Evolutionary conservation across 1,139 yeast species (phyloP).

Genomic region (Suhomyces anneliseae): DNA sequence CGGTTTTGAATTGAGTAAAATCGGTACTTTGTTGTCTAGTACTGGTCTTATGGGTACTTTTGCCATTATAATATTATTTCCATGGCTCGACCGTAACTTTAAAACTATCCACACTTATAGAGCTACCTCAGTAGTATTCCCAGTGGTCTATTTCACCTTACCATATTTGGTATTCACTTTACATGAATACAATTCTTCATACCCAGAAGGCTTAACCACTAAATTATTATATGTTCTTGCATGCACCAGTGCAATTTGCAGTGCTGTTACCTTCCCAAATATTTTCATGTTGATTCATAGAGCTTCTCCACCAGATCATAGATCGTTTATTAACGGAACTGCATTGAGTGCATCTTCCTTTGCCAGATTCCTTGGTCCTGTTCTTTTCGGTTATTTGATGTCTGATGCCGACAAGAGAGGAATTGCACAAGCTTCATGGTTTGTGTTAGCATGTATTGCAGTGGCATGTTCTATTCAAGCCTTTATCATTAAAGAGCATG

Average conservation of each 20-base stretch:
- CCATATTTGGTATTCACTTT: conserved; percentile 26
- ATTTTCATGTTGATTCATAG: conserved; percentile 46
- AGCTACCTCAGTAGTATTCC: conserved; percentile 22
- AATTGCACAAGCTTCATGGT: conserved; percentile 55
- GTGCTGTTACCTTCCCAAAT: conserved; percentile 42
- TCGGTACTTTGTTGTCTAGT: conserved; percentile 26
- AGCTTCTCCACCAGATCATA: conserved; percentile 46
- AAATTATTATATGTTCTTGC: conserved; percentile 18
- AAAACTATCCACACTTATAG: conserved; percentile 24
- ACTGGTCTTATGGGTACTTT: conserved; percentile 28
- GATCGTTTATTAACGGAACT: conserved; percentile 53
- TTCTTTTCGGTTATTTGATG: conserved; percentile 59
- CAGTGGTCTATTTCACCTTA: conserved; percentile 21
- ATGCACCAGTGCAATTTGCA: conserved; percentile 13
- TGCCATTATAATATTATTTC: conserved; percentile 24
- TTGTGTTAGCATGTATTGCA: conserved; percentile 39
- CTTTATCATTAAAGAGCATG: conserved; percentile 32
- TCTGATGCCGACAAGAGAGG: conserved; percentile 29
- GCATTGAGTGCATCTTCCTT: conserved; percentile 51
- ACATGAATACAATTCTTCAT: conserved; percentile 16
- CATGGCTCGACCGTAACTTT: conserved; percentile 23
- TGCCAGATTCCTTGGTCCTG: conserved; percentile 60
- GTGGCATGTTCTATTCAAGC: conserved; percentile 33
- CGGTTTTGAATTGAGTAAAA: conserved; percentile 21
- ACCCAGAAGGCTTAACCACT: conserved; percentile 18